Base-by-base conservation (phyloP, 108 stramenopile species). In the Tribonema minus region DNA sequence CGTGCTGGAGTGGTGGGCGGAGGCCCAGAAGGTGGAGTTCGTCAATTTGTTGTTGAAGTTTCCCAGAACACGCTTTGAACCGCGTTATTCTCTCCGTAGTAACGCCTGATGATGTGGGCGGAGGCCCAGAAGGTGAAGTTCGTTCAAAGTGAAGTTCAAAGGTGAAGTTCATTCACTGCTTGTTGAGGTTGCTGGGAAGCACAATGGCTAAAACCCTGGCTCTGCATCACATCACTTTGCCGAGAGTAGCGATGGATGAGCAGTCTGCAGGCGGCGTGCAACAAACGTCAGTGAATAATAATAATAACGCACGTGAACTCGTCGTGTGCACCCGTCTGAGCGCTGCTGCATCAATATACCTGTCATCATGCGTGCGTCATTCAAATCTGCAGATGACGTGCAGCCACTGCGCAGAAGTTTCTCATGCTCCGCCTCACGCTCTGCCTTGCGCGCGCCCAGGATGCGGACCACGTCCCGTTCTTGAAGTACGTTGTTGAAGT, bases 261-360 rank as follows among this genome's bases (percentile, higher is more conserved):
- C 4, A n/a, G n/a, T 23, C 3, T 5, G 61, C 6, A 23, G 28
- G 28, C 7, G 3, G 28, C 32, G 28, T 12, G 2, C 9, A 76
- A 54, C 34, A 32, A 27, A 38, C 65, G 27, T 68, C 38, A 35
- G 67, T 41, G 5, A 68, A 39, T 15, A 75, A 73, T 72, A 75
- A 75, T 23, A 35, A 75, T 37, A 72, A 80, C 41, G 79, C 76
- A n/a, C 66, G 68, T 1, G 79, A 80, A n/a, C n/a, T n/a, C n/a
- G n/a, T n/a, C n/a, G n/a, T n/a, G n/a, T n/a, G n/a, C n/a, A n/a
- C n/a, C n/a, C n/a, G n/a, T n/a, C n/a, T n/a, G n/a, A n/a, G n/a
- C n/a, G n/a, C n/a, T n/a, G n/a, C n/a, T n/a, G n/a, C n/a, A n/a
- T n/a, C n/a, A n/a, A n/a, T n/a, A n/a, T n/a, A n/a, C n/a, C n/a